These are phyloP conservation scores for Anthracocystis setariae DNA, from an alignment of 1,284 basidiomycete species.

Conservation along the genomic window DNA sequence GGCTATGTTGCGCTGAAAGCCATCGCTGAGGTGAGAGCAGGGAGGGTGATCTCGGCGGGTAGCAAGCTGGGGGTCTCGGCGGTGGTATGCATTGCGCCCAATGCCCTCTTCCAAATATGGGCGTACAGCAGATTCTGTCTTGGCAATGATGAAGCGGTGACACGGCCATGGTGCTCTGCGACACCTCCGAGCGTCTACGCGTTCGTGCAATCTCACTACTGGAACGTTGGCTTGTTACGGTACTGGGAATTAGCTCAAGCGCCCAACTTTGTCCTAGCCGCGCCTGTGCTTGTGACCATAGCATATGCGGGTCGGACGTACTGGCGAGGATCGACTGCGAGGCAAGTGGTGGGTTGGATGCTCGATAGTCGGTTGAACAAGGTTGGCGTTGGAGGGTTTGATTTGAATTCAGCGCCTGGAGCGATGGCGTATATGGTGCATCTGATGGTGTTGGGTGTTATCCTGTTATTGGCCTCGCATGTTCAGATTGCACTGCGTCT, in stretches of 20 bases:
- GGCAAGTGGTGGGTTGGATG: no score
- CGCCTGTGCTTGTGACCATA: conserved; percentile 73
- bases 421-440: conserved; percentile 77
- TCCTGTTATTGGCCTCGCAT: conserved; percentile 83
- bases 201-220: conserved; percentile 86
- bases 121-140: conserved; percentile 78
- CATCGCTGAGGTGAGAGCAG: conserved; percentile 10
- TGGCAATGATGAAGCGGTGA: not conserved
- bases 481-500: conserved; percentile 89
- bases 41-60: not conserved
- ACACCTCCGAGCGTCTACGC: conserved; percentile 79
- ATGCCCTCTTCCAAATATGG: conserved; percentile 76
- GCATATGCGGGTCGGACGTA: conserved; percentile 60
- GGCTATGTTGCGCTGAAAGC: conserved; percentile 72
- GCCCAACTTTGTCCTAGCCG: conserved; percentile 85
- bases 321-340: conserved; percentile 8
- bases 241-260: conserved; percentile 87
- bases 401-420: not conserved
- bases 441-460: conserved; percentile 71
- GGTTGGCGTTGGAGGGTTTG: not conserved
- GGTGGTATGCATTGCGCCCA: conserved; percentile 71
- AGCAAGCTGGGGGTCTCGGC: conserved; percentile 2
- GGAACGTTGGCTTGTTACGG: conserved; percentile 81
- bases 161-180: conserved; percentile 76
- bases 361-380: no score